Conservation (phyloP, 306 rosid species). For the Quercus mongolica region DNA sequence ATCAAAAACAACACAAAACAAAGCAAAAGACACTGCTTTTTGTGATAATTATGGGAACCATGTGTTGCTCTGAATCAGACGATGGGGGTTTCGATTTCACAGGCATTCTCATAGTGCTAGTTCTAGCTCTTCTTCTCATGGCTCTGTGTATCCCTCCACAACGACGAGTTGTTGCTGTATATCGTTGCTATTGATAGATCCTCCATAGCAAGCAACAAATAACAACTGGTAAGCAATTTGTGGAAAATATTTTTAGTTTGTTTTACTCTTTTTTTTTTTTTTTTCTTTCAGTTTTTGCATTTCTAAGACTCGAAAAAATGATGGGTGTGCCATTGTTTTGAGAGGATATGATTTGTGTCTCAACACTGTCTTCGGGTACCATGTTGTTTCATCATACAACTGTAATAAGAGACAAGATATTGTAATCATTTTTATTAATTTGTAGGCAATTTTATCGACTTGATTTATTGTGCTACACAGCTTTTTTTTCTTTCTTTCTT, state of each 20-base stretch:
- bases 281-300: too few species aligned
- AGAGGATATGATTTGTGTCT: background rate
- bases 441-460: background rate
- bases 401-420: background rate
- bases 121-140: slow-evolving; percentile 20
- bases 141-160: slow-evolving; percentile 11
- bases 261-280: too few species aligned
- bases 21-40: background rate
- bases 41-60: slow-evolving; percentile 13
- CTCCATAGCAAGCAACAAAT: background rate
- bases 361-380: too few species aligned
- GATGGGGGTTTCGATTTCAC: slow-evolving; percentile 12
- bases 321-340: background rate
- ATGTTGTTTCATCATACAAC: background rate
- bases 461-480: background rate
- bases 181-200: slow-evolving; percentile 4
- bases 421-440: background rate
- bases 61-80: slow-evolving; percentile 15
- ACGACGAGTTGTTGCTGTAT: background rate
- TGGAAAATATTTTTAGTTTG: background rate
- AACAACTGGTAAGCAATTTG: background rate
- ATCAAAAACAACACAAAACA: background rate
- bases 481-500: background rate
- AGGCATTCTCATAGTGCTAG: slow-evolving; percentile 16
- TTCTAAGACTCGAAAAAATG: too few species aligned